Conservation (phyloP, 2,329 filamentous ascomycete species). For the Verticillium isaacii region DNA sequence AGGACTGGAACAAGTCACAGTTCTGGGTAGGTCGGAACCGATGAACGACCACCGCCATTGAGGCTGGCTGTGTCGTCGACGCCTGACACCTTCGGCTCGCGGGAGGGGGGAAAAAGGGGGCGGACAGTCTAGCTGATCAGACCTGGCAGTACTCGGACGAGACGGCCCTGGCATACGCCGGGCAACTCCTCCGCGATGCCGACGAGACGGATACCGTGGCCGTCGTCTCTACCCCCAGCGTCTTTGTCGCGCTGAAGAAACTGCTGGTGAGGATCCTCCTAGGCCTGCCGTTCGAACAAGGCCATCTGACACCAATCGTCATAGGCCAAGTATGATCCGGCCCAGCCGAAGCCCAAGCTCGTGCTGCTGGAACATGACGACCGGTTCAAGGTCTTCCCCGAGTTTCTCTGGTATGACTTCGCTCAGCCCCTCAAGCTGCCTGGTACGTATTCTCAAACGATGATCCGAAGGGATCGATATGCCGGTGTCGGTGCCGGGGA, state of each 20-base stretch:
- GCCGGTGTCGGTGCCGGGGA: too few species aligned
- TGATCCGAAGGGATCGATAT: not conserved
- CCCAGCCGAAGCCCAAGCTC: constrained; percentile 47
- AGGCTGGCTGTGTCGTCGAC: not conserved
- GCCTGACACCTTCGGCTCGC: not conserved
- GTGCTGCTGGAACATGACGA: constrained; percentile 69
- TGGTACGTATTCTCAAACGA: constrained; percentile 26
- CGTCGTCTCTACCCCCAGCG: constrained; percentile 70
- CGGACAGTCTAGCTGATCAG: not conserved
- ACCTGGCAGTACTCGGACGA: constrained; percentile 60
- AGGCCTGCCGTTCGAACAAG: not conserved
- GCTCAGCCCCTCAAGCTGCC: constrained; percentile 62
- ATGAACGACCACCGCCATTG: not conserved
- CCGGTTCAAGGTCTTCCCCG: constrained; percentile 68
- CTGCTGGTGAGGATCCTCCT: constrained; percentile 44
- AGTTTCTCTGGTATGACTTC: constrained; percentile 74
- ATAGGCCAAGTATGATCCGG: constrained; percentile 12
- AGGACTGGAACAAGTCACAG: constrained; percentile 80
- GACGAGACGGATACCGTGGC: constrained; percentile 56
- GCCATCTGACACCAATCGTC: not conserved
- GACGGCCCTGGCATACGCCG: constrained; percentile 60
- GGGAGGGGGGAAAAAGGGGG: not conserved
- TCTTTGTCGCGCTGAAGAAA: constrained; percentile 73
- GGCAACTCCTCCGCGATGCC: constrained; percentile 59
- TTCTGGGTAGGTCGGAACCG: constrained; percentile 63